phyloP scores from a whole-genome alignment of 1,284 basidiomycete genomes.

The Schizophyllum amplum region DNA sequence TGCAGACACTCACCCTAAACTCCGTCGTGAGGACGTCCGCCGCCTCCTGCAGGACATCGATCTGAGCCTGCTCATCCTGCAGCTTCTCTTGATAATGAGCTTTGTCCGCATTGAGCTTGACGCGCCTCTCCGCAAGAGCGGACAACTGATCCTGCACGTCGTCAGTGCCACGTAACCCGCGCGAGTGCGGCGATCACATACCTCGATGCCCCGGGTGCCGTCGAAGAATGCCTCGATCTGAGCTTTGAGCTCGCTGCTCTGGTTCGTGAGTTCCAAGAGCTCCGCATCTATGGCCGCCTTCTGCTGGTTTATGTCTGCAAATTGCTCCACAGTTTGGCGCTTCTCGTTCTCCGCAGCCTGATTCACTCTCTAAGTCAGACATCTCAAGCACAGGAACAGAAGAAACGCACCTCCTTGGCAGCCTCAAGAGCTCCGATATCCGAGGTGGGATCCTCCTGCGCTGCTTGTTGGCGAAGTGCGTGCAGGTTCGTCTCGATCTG shows the following conservation, averaged over 20 bases:
- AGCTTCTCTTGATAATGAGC: conserved; percentile 43
- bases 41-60: conserved; percentile 34
- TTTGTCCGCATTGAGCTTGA: conserved; percentile 38
- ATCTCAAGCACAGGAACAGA: not conserved
- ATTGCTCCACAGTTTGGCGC: conserved; percentile 39
- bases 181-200: conserved; percentile 20
- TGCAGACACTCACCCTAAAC: conserved; percentile 36
- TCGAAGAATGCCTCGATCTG: conserved; percentile 14
- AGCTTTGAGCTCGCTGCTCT: conserved; percentile 36
- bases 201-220: conserved; percentile 25
- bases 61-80: conserved; percentile 31
- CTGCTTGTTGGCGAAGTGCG: not conserved
- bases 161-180: not conserved
- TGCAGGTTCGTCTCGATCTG: conserved; percentile 26
- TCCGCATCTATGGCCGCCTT: conserved; percentile 32
- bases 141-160: conserved; percentile 32
- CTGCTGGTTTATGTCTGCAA: conserved; percentile 31
- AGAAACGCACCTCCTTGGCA: conserved; percentile 3
- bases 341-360: conserved; percentile 54
- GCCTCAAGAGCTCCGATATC: conserved; percentile 6
- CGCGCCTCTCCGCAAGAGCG: conserved; percentile 34
- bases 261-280: conserved; percentile 24
- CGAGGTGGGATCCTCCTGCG: conserved; percentile 7
- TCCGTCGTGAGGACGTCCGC: conserved; percentile 48
- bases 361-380: not conserved